Conservation (phyloP, 2,329 filamentous ascomycete species). For the Lecanoromycetidae sp. region DNA sequence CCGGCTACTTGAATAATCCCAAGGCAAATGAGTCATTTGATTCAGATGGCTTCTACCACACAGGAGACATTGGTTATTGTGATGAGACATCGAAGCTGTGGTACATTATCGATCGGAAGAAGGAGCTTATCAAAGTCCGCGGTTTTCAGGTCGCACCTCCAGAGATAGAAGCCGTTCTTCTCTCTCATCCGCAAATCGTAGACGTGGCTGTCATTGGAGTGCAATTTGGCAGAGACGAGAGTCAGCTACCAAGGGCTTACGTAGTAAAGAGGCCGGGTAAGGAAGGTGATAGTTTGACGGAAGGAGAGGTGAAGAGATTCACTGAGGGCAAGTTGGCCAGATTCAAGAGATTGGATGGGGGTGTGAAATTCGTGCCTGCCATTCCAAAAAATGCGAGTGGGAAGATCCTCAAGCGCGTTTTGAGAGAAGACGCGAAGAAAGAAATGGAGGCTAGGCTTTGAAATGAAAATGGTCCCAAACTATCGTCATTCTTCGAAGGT, state of each 20-base stretch:
- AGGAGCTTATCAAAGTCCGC: slow-evolving; percentile 27
- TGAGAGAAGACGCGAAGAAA: not conserved
- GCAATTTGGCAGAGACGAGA: slow-evolving; percentile 20
- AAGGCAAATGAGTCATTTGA: slow-evolving; percentile 38
- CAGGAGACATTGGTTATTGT: slow-evolving; percentile 43
- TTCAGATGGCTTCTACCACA: slow-evolving; percentile 42
- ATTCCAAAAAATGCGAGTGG: slow-evolving; percentile 32
- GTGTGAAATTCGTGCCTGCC: slow-evolving; percentile 32
- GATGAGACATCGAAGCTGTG: slow-evolving; percentile 25
- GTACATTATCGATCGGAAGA: slow-evolving; percentile 42
- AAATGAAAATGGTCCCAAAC: no score
- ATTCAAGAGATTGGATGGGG: slow-evolving; percentile 38
- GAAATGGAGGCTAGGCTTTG: slow-evolving; percentile 1
- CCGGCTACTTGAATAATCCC: slow-evolving; percentile 42
- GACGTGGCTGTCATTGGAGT: slow-evolving; percentile 41
- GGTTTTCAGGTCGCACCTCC: slow-evolving; percentile 43
- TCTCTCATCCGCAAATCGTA: slow-evolving; percentile 36
- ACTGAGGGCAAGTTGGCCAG: slow-evolving; percentile 30
- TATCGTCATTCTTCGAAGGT: not conserved
- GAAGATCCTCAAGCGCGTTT: slow-evolving; percentile 27
- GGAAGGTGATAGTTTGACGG: slow-evolving; percentile 19
- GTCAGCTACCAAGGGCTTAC: slow-evolving; percentile 34
- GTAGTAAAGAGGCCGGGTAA: slow-evolving; percentile 29
- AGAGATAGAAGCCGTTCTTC: slow-evolving; percentile 39
- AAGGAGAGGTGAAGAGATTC: slow-evolving; percentile 30